Conservation (phyloP, 2,329 filamentous ascomycete genomes). For the Cephalotrichum gorgonifer region DNA sequence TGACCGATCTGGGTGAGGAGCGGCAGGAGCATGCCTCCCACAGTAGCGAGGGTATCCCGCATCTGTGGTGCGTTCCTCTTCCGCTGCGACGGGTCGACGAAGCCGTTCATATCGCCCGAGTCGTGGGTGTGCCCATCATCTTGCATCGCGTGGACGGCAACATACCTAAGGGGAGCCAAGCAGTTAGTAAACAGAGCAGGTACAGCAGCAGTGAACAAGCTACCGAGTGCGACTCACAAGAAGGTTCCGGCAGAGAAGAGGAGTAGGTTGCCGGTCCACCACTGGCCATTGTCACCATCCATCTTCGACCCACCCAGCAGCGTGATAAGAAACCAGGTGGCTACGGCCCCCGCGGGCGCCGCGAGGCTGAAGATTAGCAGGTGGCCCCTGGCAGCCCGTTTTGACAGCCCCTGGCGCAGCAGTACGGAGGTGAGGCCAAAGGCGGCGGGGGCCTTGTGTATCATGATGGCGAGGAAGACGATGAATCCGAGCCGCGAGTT, state of each 20-base stretch:
- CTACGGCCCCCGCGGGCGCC: constrained; percentile 74
- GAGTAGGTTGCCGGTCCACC: constrained; percentile 86
- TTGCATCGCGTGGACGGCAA: constrained; percentile 98
- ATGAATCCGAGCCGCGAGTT: constrained; percentile 75
- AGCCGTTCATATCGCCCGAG: constrained; percentile 36
- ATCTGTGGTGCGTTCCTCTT: constrained; percentile 48
- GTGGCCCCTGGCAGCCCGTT: constrained; percentile 73
- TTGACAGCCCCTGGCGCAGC: constrained; percentile 82
- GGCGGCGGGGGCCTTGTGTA: constrained; percentile 92
- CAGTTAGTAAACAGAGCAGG: neutral
- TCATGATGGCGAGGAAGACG: constrained; percentile 92
- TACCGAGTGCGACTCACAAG: constrained; percentile 52
- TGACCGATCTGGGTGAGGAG: constrained; percentile 71
- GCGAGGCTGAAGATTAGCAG: constrained; percentile 86
- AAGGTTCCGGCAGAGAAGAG: constrained; percentile 97
- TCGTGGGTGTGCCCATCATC: constrained; percentile 52
- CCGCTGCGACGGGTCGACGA: constrained; percentile 32
- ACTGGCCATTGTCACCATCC: constrained; percentile 55
- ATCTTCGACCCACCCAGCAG: constrained; percentile 53
- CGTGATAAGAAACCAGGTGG: constrained; percentile 72
- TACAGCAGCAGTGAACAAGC: constrained; percentile 12
- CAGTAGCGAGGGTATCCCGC: constrained; percentile 59
- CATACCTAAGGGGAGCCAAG: constrained; percentile 57
- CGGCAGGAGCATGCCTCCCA: constrained; percentile 69
- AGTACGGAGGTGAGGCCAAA: constrained; percentile 89